These are phyloP conservation scores for Gastrolobium bilobum DNA, from an alignment of 306 rosid species.

Conservation along the genomic window DNA sequence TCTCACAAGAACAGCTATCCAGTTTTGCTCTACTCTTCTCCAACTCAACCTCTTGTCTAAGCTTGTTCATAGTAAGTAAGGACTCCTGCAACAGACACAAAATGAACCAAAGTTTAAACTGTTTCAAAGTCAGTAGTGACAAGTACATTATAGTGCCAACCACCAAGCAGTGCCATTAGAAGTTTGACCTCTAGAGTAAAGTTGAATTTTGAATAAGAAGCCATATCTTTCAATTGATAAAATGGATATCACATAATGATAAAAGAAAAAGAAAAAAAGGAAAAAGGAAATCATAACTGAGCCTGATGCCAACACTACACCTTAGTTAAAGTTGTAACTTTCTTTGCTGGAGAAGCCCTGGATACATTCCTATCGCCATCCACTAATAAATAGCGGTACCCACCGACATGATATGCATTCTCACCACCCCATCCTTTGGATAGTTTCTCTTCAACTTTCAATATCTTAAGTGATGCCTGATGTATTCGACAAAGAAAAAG, in stretches of 20 bases:
- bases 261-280: neutral
- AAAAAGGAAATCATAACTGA: constrained; percentile 29
- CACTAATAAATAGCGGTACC: constrained; percentile 90
- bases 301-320: constrained; percentile 55
- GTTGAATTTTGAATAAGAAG: constrained; percentile 32
- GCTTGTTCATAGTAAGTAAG: constrained; percentile 83
- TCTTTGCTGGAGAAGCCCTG: constrained; percentile 96
- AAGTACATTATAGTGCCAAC: constrained; percentile 18
- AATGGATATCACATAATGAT: constrained; percentile 30
- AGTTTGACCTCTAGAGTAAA: constrained; percentile 34
- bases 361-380: constrained; percentile 86
- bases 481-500: constrained; percentile 47
- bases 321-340: constrained; percentile 91
- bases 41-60: constrained; percentile 90
- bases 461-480: constrained; percentile 83
- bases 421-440: constrained; percentile 99
- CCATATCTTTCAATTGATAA: constrained; percentile 30
- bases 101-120: constrained; percentile 32
- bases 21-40: constrained; percentile 76
- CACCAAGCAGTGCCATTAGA: constrained; percentile 26
- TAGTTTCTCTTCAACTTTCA: constrained; percentile 92
- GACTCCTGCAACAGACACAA: constrained; percentile 73
- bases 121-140: constrained; percentile 12
- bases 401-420: constrained; percentile 93
- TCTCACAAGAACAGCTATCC: constrained; percentile 63